Evolutionary conservation across 768 basidiomycete species (phyloP).

Genomic region (Suillus clintonianus): DNA sequence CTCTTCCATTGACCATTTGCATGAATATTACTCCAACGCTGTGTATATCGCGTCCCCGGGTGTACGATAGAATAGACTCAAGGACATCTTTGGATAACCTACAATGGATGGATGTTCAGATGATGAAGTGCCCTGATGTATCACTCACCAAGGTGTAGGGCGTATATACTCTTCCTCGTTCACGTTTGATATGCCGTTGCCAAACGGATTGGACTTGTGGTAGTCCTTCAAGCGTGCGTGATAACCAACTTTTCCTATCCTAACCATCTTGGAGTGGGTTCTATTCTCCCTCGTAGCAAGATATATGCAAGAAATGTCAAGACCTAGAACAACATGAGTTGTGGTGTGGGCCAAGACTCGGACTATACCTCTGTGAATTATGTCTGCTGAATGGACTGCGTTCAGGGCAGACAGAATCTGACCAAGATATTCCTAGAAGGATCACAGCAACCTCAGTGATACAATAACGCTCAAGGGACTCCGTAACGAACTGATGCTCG

Average conservation of each 20-base stretch:
- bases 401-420: constrained; percentile 75
- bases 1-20: constrained; percentile 84
- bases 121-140: not conserved
- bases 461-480: not conserved
- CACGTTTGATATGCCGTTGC: constrained; percentile 19
- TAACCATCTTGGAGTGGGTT: constrained; percentile 63
- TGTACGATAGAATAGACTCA: constrained; percentile 78
- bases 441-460: constrained; percentile 3
- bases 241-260: constrained; percentile 73
- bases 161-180: constrained; percentile 23
- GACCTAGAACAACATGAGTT: constrained; percentile 39
- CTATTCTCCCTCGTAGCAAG: constrained; percentile 53
- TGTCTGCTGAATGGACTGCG: constrained; percentile 59
- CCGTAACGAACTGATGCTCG: constrained; percentile 57
- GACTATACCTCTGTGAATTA: constrained; percentile 70
- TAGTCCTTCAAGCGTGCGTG: constrained; percentile 74
- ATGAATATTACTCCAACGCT: constrained; percentile 75
- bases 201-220: constrained; percentile 83
- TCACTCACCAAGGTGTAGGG: constrained; percentile 31
- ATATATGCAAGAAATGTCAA: constrained; percentile 61
- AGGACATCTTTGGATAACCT: constrained; percentile 81
- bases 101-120: not conserved
- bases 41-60: constrained; percentile 80
- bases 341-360: not conserved
- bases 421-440: constrained; percentile 64